A percentile compares a stretch with the other conserved stretches of the same genome.
Evolutionary conservation across 2,329 filamentous ascomycete genomes (phyloP).

Genomic region (Neofusicoccum ribis): DNA sequence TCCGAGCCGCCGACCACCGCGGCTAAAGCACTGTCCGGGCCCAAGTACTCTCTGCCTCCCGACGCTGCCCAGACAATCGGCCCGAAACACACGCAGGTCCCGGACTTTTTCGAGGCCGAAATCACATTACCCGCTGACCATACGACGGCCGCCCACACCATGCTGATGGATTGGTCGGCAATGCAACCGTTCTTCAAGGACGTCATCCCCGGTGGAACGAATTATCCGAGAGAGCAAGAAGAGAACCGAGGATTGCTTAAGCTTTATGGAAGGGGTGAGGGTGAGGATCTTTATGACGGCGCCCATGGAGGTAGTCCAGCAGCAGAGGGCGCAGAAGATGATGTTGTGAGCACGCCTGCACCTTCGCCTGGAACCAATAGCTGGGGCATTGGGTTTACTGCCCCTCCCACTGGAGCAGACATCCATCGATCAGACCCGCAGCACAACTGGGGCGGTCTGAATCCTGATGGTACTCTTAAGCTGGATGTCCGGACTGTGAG

Average conservation of each 20-base stretch:
- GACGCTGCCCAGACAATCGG: not conserved
- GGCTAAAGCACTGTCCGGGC: slow-evolving; percentile 4
- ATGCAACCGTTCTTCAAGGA: slow-evolving; percentile 58
- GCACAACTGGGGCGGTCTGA: slow-evolving; percentile 50
- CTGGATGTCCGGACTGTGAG: slow-evolving; percentile 54
- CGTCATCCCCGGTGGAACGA: slow-evolving; percentile 30
- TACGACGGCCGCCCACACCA: slow-evolving; percentile 82
- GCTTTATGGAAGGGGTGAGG: slow-evolving; percentile 78
- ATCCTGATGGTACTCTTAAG: slow-evolving; percentile 54
- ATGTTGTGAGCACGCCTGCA: slow-evolving; percentile 29
- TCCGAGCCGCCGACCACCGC: slow-evolving; percentile 15
- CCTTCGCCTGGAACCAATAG: slow-evolving; percentile 45
- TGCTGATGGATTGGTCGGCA: slow-evolving; percentile 66
- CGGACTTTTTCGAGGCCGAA: slow-evolving; percentile 48
- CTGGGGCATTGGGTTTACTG: slow-evolving; percentile 51
- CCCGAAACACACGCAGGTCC: slow-evolving; percentile 32
- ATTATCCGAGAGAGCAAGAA: slow-evolving; percentile 76
- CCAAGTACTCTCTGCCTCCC: slow-evolving; percentile 28
- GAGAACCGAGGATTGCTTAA: slow-evolving; percentile 71
- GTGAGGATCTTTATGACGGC: slow-evolving; percentile 59
- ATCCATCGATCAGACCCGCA: slow-evolving; percentile 32
- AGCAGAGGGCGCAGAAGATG: slow-evolving; percentile 41
- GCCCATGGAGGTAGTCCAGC: slow-evolving; percentile 40
- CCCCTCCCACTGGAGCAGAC: slow-evolving; percentile 31
- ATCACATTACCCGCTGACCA: slow-evolving; percentile 80